Conservation (phyloP, 75 land plant species). For the Cunninghamia lanceolata region DNA sequence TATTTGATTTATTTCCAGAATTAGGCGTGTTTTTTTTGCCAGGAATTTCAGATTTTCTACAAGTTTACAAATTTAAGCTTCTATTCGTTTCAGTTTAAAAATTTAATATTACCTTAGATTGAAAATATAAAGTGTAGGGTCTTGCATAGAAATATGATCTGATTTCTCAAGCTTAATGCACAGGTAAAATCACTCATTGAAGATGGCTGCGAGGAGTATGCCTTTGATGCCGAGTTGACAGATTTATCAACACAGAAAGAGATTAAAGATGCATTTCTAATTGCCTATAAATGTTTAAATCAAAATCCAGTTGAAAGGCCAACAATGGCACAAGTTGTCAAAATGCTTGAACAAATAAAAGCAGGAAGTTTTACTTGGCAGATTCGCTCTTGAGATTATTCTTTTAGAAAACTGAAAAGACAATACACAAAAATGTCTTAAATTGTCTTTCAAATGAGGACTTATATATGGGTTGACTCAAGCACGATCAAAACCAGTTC, state of each 20-base stretch:
- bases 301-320: constrained; percentile 60
- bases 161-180: background rate
- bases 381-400: background rate
- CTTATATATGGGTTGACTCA: background rate
- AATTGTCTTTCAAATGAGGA: constrained; percentile 2
- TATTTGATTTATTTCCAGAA: background rate
- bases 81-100: background rate
- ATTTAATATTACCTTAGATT: background rate
- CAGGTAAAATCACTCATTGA: constrained; percentile 70
- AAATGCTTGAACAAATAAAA: constrained; percentile 59
- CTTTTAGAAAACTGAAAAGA: background rate
- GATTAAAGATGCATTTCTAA: constrained; percentile 41
- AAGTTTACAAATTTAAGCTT: background rate
- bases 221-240: constrained; percentile 43
- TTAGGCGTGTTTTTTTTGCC: background rate
- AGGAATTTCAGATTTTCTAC: background rate
- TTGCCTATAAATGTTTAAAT: constrained; percentile 65
- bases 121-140: background rate
- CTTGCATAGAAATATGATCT: background rate
- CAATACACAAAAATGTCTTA: background rate
- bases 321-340: constrained; percentile 69
- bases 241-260: constrained; percentile 44
- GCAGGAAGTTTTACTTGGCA: background rate
- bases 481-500: background rate
- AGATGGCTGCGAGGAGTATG: constrained; percentile 49